Percentiles rank a stretch among this genome's conserved stretches.
These are phyloP conservation scores for Cyberlindnera euphorbiae DNA, from an alignment of 805 yeast species.

Conservation along the genomic window DNA sequence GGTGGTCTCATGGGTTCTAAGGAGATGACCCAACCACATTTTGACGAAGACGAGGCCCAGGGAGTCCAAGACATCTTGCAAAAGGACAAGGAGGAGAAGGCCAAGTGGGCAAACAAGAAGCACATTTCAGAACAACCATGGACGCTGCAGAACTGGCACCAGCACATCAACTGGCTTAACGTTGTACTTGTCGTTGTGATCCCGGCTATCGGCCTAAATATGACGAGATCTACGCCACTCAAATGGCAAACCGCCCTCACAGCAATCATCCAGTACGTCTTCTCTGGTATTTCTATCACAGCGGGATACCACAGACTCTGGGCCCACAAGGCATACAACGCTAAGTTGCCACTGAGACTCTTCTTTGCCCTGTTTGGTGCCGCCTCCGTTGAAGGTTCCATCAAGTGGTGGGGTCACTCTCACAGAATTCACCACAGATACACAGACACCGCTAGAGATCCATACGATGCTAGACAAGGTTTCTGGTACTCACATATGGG, in stretches of 20 bases:
- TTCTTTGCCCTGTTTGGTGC: conserved; percentile 78
- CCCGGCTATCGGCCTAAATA: conserved; percentile 50
- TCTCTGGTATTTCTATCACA: conserved; percentile 73
- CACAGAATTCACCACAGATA: conserved; percentile 86
- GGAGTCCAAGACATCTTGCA: conserved; percentile 39
- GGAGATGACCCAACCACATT: conserved; percentile 61
- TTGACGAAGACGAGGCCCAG: conserved; percentile 46
- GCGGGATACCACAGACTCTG: conserved; percentile 82
- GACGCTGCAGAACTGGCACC: conserved; percentile 67
- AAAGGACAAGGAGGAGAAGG: conserved; percentile 38
- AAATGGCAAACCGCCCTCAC: conserved; percentile 26
- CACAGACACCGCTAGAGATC: conserved; percentile 79
- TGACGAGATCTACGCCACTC: conserved; percentile 44
- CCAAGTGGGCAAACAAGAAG: conserved; percentile 32
- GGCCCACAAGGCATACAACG: conserved; percentile 75
- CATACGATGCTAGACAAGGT: conserved; percentile 81
- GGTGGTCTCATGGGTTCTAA: conserved; percentile 82
- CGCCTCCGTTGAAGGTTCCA: conserved; percentile 78
- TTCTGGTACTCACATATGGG: conserved; percentile 84
- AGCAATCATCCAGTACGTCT: conserved; percentile 46
- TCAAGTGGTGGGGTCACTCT: conserved; percentile 86
- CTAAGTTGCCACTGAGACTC: conserved; percentile 52
- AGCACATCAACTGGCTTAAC: conserved; percentile 78
- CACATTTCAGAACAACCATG: conserved; percentile 80
- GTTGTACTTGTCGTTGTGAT: conserved; percentile 55